Conservation (phyloP, 208 protist species). For the Leishmania martiniquensis region DNA sequence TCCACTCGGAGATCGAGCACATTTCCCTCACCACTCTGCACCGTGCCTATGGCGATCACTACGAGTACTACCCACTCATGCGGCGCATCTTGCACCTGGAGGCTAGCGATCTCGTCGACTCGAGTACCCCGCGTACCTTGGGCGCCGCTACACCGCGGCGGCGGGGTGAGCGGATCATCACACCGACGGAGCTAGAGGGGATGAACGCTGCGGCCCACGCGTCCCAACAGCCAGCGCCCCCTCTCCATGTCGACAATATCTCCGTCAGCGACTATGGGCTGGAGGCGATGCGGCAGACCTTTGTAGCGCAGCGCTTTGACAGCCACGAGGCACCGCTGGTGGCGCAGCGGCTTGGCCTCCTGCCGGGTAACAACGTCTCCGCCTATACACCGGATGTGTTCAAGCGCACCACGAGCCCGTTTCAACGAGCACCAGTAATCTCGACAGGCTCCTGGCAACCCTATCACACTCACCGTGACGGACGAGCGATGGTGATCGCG, state of each 20-base stretch:
- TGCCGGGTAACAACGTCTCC: conserved; percentile 11
- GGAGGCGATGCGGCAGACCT: conserved; percentile 30
- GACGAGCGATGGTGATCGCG: conserved; percentile 33
- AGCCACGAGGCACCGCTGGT: conserved; percentile 27
- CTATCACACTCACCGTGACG: conserved; percentile 16
- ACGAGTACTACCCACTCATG: conserved; percentile 74
- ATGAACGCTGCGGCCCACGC: conserved; percentile 3
- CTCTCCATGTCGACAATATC: conserved; percentile 60
- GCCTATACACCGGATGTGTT: conserved; percentile 28
- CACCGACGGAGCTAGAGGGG: conserved; percentile 11
- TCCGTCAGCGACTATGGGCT: conserved; percentile 37
- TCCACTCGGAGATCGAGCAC: conserved; percentile 38
- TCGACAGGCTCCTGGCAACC: conserved; percentile 62
- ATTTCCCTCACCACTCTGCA: conserved; percentile 36
- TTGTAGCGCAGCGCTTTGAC: conserved; percentile 35
- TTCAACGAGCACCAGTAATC: conserved; percentile 28
- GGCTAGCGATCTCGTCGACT: conserved; percentile 17
- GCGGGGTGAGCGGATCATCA: conserved; percentile 12
- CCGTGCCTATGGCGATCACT: conserved; percentile 64
- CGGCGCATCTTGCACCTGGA: conserved; percentile 12
- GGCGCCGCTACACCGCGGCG: conserved; percentile 1
- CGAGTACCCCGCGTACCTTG: conserved; percentile 10
- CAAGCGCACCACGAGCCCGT: conserved; percentile 16
- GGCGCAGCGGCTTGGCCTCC: conserved; percentile 19
- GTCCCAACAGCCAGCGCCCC: not conserved